Percentiles rank a stretch among this genome's conserved stretches.
Conservation (phyloP, 768 basidiomycete species). For the Kwoniella dejecticola region DNA sequence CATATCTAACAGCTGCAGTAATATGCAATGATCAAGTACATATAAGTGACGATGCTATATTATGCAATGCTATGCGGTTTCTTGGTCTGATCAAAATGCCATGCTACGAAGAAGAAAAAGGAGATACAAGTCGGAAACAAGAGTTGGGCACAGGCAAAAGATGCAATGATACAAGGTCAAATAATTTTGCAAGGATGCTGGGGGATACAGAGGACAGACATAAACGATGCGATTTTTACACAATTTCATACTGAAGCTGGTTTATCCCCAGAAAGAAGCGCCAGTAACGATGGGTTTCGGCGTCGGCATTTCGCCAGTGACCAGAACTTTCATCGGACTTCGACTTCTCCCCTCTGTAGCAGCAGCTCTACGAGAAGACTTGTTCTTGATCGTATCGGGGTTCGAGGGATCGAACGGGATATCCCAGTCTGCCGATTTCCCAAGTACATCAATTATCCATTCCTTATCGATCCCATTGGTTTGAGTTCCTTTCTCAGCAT, state of each 20-base stretch:
- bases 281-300: constrained; percentile 3
- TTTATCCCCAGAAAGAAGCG: constrained; percentile 1
- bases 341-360: not conserved
- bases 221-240: too few relatives aligned
- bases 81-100: too few relatives aligned
- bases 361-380: not conserved
- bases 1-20: not conserved
- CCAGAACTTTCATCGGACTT: not conserved
- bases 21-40: not conserved
- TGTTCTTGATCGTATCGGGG: not conserved
- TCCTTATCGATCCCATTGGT: not conserved
- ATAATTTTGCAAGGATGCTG: not conserved
- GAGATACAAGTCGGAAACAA: not conserved
- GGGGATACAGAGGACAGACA: too few relatives aligned
- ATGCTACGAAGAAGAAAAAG: not conserved
- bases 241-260: too few relatives aligned
- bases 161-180: not conserved
- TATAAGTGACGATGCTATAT: not conserved
- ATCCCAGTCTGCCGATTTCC: not conserved
- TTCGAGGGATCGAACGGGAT: not conserved
- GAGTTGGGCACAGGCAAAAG: not conserved
- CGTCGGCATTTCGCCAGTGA: constrained; percentile 9
- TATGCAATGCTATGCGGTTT: constrained; percentile 2
- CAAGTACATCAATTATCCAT: not conserved
- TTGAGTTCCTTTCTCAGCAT: too few relatives aligned